These are phyloP conservation scores for Tilletia caries DNA, from an alignment of 1,284 basidiomycete species.

Conservation along the genomic window DNA sequence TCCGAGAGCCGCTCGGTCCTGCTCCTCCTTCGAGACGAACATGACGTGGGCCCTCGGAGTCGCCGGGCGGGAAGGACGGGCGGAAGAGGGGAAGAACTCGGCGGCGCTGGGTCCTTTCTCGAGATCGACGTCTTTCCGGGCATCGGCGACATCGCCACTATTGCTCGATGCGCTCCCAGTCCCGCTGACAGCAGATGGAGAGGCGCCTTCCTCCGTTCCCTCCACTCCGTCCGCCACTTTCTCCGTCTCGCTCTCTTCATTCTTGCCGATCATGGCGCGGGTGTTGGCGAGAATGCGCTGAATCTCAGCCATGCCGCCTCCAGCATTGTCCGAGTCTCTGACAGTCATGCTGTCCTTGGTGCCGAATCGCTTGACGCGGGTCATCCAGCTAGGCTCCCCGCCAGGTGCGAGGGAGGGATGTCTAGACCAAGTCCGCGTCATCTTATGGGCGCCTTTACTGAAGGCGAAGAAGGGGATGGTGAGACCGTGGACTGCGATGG, in stretches of 20 bases:
- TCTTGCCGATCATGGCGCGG: conserved; percentile 40
- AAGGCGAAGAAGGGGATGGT: conserved; percentile 53
- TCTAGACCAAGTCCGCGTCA: conserved; percentile 43
- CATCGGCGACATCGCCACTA: background rate
- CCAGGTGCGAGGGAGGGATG: conserved; percentile 29
- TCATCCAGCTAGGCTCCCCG: conserved; percentile 47
- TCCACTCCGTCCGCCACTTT: conserved; percentile 22
- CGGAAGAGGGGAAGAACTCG: background rate
- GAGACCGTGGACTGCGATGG: conserved; percentile 51
- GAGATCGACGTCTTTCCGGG: conserved; percentile 33
- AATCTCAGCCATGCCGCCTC: conserved; percentile 26
- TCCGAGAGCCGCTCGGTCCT: conserved; percentile 13
- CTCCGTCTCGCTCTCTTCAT: conserved; percentile 43
- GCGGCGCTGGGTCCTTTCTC: conserved; percentile 31
- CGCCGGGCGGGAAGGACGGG: background rate
- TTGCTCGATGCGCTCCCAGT: conserved; percentile 19
- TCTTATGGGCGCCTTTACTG: conserved; percentile 30
- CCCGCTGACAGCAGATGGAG: background rate
- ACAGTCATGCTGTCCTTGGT: conserved; percentile 38
- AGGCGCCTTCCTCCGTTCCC: conserved; percentile 15
- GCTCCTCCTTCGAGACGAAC: conserved; percentile 5
- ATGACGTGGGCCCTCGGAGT: background rate
- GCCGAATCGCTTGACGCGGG: conserved; percentile 33
- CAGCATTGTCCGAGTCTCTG: conserved; percentile 22
- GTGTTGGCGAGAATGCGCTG: conserved; percentile 30